Percentiles rank a stretch among this genome's conserved stretches.
Evolutionary conservation across 345 rosid species (phyloP).

Genomic region (Hypericum perforatum): DNA sequence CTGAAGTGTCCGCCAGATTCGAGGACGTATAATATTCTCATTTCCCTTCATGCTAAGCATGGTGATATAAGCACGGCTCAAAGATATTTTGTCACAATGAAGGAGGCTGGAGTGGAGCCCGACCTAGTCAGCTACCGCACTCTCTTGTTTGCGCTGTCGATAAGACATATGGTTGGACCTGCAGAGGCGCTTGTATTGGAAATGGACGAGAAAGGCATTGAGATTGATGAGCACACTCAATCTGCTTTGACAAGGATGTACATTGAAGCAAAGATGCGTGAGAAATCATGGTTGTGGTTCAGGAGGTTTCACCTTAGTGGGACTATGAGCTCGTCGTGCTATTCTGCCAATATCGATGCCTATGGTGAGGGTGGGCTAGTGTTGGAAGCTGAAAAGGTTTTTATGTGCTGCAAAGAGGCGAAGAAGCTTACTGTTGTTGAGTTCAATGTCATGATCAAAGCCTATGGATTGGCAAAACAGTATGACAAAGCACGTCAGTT

Average conservation of each 20-base stretch:
- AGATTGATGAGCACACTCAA: slow-evolving; percentile 84
- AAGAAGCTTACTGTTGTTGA: slow-evolving; percentile 49
- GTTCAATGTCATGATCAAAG: slow-evolving; percentile 85
- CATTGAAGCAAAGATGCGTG: slow-evolving; percentile 61
- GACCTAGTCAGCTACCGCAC: slow-evolving; percentile 78
- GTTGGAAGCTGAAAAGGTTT: slow-evolving; percentile 54
- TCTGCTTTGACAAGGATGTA: slow-evolving; percentile 82
- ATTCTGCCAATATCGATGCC: slow-evolving; percentile 76
- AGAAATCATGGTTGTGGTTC: slow-evolving; percentile 82
- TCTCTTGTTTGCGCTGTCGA: slow-evolving; percentile 68
- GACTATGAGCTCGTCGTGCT: slow-evolving; percentile 61
- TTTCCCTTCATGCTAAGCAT: slow-evolving; percentile 61
- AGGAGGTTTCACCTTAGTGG: slow-evolving; percentile 57
- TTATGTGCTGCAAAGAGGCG: slow-evolving; percentile 44
- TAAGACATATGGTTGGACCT: slow-evolving; percentile 64
- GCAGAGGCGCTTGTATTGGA: slow-evolving; percentile 60
- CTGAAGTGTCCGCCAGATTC: slow-evolving; percentile 64
- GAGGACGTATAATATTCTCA: slow-evolving; percentile 78
- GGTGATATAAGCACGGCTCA: slow-evolving; percentile 46
- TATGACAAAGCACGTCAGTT: slow-evolving; percentile 56
- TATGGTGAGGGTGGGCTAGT: slow-evolving; percentile 64
- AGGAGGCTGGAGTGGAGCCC: slow-evolving; percentile 50
- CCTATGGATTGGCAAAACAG: slow-evolving; percentile 54
- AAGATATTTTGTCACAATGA: slow-evolving; percentile 56
- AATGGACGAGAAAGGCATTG: slow-evolving; percentile 53